Conservation (phyloP, 768 basidiomycete species). For the Lepiota brunneoincarnata region DNA sequence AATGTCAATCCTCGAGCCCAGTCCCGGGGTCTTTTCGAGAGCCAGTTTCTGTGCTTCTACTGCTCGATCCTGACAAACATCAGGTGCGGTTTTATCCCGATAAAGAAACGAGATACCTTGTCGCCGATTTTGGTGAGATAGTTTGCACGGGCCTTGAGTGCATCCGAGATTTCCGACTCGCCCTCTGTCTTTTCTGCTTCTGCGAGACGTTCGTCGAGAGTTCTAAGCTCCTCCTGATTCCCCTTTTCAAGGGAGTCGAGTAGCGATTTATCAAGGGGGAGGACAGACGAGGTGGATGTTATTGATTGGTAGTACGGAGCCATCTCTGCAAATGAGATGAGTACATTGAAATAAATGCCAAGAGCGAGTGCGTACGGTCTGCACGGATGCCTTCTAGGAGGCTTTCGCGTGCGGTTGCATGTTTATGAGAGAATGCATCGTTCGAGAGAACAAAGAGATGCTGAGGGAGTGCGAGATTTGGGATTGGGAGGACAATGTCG, state of each 20-base stretch:
- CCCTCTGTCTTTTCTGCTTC: slow-evolving; percentile 92
- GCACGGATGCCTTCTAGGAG: slow-evolving; percentile 74
- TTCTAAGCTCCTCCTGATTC: slow-evolving; percentile 71
- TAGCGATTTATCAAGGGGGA: slow-evolving; percentile 50
- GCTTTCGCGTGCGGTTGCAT: slow-evolving; percentile 60
- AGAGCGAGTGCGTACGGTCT: slow-evolving; percentile 57
- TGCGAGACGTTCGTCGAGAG: slow-evolving; percentile 72
- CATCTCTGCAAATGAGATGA: slow-evolving; percentile 62
- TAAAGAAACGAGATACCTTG: slow-evolving; percentile 46
- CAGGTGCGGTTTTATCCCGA: neutral
- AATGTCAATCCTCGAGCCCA: slow-evolving; percentile 92
- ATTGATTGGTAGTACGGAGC: slow-evolving; percentile 73
- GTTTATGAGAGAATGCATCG: slow-evolving; percentile 56
- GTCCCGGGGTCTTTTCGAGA: slow-evolving; percentile 86
- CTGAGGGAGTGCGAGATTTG: slow-evolving; percentile 81
- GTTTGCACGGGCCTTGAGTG: slow-evolving; percentile 77
- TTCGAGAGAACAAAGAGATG: slow-evolving; percentile 73
- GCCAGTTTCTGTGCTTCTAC: slow-evolving; percentile 81
- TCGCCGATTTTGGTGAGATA: slow-evolving; percentile 90
- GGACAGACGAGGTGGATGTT: slow-evolving; percentile 42
- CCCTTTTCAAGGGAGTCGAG: slow-evolving; percentile 60
- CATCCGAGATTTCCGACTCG: slow-evolving; percentile 91
- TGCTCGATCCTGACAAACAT: slow-evolving; percentile 63
- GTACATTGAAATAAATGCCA: neutral
- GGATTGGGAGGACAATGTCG: slow-evolving; percentile 80